phyloP scores from a whole-genome alignment of 2,329 filamentous ascomycete species.

The Epichloe glyceriae region DNA sequence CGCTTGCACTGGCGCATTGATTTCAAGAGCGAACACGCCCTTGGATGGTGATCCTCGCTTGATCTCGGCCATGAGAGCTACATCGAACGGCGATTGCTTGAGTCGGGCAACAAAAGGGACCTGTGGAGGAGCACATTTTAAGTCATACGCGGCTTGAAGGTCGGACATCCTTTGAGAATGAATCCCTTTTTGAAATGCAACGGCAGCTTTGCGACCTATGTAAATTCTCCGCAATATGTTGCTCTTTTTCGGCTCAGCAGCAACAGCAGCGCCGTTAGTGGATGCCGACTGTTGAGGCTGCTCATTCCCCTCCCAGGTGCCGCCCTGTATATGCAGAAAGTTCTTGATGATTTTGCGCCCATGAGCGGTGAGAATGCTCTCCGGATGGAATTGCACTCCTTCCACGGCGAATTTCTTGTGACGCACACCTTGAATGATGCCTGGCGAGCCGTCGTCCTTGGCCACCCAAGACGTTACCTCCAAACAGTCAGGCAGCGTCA shows the following conservation, averaged over 20 bases:
- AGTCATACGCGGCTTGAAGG: slow-evolving; percentile 72
- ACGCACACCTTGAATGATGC: slow-evolving; percentile 91
- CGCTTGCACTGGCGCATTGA: slow-evolving; percentile 81
- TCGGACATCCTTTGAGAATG: slow-evolving; percentile 76
- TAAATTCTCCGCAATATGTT: slow-evolving; percentile 93
- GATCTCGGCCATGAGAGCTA: slow-evolving; percentile 95
- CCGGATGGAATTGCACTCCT: slow-evolving; percentile 94
- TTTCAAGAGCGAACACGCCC: slow-evolving; percentile 77
- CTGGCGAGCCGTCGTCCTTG: slow-evolving; percentile 61
- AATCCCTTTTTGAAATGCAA: slow-evolving; percentile 69
- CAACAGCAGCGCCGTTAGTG: slow-evolving; percentile 14
- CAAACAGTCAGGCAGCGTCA: slow-evolving; percentile 71
- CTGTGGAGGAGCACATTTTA: slow-evolving; percentile 73
- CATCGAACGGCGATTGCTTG: slow-evolving; percentile 67
- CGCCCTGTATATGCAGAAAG: slow-evolving; percentile 76
- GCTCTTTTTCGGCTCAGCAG: slow-evolving; percentile 43
- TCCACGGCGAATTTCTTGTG: slow-evolving; percentile 89
- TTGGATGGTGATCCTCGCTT: slow-evolving; percentile 95
- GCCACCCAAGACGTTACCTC: slow-evolving; percentile 87
- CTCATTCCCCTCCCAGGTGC: slow-evolving; percentile 80
- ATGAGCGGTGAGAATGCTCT: slow-evolving; percentile 87
- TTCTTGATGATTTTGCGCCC: slow-evolving; percentile 86
- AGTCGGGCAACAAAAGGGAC: slow-evolving; percentile 70
- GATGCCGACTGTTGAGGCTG: slow-evolving; percentile 32
- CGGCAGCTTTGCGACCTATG: slow-evolving; percentile 59